Evolutionary conservation across 345 rosid genomes (phyloP).

Genomic region (Xanthoceras sorbifolium): DNA sequence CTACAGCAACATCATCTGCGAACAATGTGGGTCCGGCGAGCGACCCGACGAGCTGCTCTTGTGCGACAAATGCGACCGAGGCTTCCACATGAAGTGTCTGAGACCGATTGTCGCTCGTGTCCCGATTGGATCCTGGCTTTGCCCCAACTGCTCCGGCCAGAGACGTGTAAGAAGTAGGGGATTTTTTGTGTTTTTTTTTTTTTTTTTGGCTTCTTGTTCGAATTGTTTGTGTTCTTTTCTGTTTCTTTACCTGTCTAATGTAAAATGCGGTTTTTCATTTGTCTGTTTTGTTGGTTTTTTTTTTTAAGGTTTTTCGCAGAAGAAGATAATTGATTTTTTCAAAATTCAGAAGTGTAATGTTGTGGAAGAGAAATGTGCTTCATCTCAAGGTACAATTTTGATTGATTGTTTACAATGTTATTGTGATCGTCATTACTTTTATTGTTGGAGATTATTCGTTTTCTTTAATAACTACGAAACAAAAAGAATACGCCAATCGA

Average conservation of each 20-base stretch:
- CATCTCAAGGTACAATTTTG: conserved; percentile 56
- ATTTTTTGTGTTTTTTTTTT: conserved; percentile 1
- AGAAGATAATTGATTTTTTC: conserved; percentile 78
- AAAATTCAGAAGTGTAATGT: conserved; percentile 56
- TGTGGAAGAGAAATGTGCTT: conserved; percentile 30
- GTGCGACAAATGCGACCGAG: conserved; percentile 84
- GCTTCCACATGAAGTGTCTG: conserved; percentile 89
- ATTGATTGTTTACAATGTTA: background rate
- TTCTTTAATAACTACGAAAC: background rate
- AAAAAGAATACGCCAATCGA: background rate
- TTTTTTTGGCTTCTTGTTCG: background rate
- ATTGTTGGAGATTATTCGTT: background rate
- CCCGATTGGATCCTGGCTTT: conserved; percentile 83
- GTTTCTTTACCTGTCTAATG: background rate
- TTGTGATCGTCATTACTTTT: background rate
- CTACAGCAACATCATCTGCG: conserved; percentile 55
- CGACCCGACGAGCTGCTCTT: conserved; percentile 67
- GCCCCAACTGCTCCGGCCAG: conserved; percentile 66
- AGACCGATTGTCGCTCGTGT: conserved; percentile 80
- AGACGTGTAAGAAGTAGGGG: conserved; percentile 84
- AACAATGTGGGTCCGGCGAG: conserved; percentile 77
- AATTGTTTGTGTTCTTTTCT: background rate
- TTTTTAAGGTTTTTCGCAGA: conserved; percentile 72
- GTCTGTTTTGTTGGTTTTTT: background rate
- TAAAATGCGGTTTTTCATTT: conserved; percentile 15